These are phyloP conservation scores for Chlamydomonas sp. DNA, from an alignment of 139 green algal species.

Conservation along the genomic window DNA sequence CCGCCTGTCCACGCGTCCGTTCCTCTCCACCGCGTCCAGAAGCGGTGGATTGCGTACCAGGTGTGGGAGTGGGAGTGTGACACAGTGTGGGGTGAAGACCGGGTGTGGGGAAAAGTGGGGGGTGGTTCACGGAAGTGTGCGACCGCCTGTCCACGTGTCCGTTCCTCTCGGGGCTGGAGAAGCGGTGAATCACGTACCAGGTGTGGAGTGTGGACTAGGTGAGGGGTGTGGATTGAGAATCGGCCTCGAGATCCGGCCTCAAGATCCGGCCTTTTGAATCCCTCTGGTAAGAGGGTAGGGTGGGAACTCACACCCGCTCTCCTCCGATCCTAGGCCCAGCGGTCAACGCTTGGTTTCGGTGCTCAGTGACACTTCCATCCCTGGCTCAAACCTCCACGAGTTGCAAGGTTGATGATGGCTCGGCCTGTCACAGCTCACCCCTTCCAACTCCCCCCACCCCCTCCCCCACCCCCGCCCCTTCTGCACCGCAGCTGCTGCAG, in stretches of 20 bases:
- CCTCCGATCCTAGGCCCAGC: no score
- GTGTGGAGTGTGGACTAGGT: neutral
- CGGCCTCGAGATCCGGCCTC: no score
- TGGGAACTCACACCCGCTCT: no score
- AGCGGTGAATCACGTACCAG: conserved; percentile 5
- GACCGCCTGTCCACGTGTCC: conserved; percentile 83
- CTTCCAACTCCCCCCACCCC: neutral
- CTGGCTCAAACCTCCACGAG: no score
- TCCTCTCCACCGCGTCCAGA: conserved; percentile 81
- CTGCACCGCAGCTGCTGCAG: neutral
- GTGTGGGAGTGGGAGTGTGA: neutral
- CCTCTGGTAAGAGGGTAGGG: no score
- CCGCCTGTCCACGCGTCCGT: conserved; percentile 82
- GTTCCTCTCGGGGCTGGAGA: conserved; percentile 65
- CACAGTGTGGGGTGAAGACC: no score
- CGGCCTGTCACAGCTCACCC: neutral
- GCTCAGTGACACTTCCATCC: no score
- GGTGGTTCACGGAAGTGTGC: conserved; percentile 49
- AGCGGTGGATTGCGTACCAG: no score
- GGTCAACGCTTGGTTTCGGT: no score
- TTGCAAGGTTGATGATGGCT: no score
- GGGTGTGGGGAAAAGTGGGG: neutral
- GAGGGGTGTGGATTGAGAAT: no score
- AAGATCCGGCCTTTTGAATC: no score
- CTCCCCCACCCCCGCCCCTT: neutral